Evolutionary conservation across 495 filamentous ascomycete species (phyloP).

Genomic region (Neurospora pannonica): DNA sequence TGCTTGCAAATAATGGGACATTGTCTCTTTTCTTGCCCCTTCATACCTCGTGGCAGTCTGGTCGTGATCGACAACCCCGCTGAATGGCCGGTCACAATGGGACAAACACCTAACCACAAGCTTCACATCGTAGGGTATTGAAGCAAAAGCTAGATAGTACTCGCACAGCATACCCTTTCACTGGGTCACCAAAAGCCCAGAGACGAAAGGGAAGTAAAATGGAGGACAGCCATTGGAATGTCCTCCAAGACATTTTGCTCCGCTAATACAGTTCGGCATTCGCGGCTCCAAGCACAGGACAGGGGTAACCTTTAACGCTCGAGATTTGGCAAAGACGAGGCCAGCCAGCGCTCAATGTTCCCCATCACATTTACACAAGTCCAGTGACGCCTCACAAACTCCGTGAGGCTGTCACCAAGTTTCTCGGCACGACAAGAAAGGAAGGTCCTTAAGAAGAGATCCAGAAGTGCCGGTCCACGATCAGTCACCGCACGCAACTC

Average conservation of each 20-base stretch:
- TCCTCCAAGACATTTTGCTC: background rate
- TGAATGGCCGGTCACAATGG: background rate
- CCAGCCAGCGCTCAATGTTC: background rate
- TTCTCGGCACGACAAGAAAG: constrained; percentile 17
- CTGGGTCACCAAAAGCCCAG: background rate
- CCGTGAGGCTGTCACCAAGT: constrained; percentile 1
- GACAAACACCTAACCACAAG: background rate
- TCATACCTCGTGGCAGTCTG: background rate
- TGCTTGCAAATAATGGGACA: background rate
- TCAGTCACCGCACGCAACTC: background rate
- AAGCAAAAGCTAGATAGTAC: background rate
- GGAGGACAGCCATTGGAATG: background rate
- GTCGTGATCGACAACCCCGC: background rate
- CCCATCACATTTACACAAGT: background rate
- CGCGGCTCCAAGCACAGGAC: background rate
- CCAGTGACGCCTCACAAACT: background rate
- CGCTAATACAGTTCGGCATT: background rate
- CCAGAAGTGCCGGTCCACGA: background rate
- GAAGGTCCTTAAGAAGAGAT: constrained; percentile 14
- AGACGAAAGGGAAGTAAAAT: background rate
- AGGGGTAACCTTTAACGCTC: background rate
- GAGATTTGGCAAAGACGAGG: background rate
- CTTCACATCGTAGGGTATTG: background rate
- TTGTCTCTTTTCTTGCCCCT: background rate
- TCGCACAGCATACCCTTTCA: background rate